Evolutionary conservation across 2,329 filamentous ascomycete species (phyloP), one percentile per base, ranked within the genome.

Genomic region (Pestalotiopsis fici): DNA sequence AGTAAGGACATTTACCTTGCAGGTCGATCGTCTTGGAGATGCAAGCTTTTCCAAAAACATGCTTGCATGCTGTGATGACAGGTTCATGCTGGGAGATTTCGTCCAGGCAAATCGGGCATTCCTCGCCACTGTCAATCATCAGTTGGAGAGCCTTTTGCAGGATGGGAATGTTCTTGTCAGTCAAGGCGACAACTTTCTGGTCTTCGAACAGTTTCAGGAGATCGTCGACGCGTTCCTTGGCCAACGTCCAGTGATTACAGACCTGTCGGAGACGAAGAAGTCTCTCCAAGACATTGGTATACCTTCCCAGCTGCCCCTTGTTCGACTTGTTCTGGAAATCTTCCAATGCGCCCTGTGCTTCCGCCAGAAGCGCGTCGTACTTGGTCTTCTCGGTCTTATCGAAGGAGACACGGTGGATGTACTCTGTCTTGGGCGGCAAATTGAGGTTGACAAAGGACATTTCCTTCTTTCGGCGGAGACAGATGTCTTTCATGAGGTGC

Each of bases 191-290:
- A 1, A 91, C 83, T 60, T 89, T 87, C 71, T 92, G 83, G 18
- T 87, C 85, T 56, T 93, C 91, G 2, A 97, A 83, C 2, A 93
- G 82, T 23, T 87, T 83, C 75, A 95, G 83, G 25, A 97, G 85
- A n/a, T 90, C 88, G 11, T 87, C 86, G n/a, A 97, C 85, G 13
- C 93, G 90, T 37, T 91, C 85, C 62, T 90, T 91, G 74, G 93
- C 93, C 12, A 98, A 86, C 9, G 91, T 90, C 93, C 93, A 97
- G 77, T 97, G 94, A 71, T 95, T 94, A 79, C 94, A 97, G 77
- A 92, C 87, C 80, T 97, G 94, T 21, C 95, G 88, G 71, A 97
- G 87, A 13, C 95, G 90, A 5, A 97, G 87, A 4, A 97, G 85
- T 18, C 94, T 88, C 78, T 97, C 94, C 12, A 97, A 85, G 1